Base-by-base conservation (phyloP, 345 rosid species). In the Citrus hindsii region DNA sequence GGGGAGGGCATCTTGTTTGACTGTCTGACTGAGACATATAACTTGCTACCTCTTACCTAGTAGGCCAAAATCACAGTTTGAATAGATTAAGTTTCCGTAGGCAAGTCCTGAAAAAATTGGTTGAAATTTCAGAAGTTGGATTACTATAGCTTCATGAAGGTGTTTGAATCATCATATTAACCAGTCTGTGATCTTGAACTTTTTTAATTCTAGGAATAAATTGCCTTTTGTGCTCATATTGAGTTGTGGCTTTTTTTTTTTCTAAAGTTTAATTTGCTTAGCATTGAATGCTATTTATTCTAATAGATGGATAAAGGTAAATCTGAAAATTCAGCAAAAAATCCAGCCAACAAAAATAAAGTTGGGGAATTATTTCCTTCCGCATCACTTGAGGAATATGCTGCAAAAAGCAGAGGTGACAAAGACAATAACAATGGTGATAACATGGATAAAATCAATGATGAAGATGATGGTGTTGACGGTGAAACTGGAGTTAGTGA, bases 311-410 rank as follows among this genome's bases (percentile, higher is more conserved):
- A 90, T 84, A 90, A 86, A 83, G 85, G 66, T 60, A 82, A 86
- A 69, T 78, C 92, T 3, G 84, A 84, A 19, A 83, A 82, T 67
- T 73, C 91, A 28, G 84, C 77, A 22, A 90, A 84, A 78, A 24
- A 65, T 4, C 82, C 83, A 2, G 58, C 84, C 59, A 83, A 83
- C 58, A 89, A 87, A 70, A 91, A 85, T 61, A 92, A 88, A 85
- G 98, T 92, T 58, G 96, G 96, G 58, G 96, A 89, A 40, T 79
- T 93, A 77, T 93, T 91, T 85, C 96, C 94, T 12, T 67, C 90
- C 42, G 77, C 87, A 82, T 87, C 96, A 14, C 94, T 93, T 9
- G 96, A 93, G 71, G 91, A 85, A 71, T 92, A 93, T 84, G 93
- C 93, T 67, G 85, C 82, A 46, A 84, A 84, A 46, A 71, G 79